Conservation (phyloP, 2,329 filamentous ascomycete species). For the Penicillium rolfsii region DNA sequence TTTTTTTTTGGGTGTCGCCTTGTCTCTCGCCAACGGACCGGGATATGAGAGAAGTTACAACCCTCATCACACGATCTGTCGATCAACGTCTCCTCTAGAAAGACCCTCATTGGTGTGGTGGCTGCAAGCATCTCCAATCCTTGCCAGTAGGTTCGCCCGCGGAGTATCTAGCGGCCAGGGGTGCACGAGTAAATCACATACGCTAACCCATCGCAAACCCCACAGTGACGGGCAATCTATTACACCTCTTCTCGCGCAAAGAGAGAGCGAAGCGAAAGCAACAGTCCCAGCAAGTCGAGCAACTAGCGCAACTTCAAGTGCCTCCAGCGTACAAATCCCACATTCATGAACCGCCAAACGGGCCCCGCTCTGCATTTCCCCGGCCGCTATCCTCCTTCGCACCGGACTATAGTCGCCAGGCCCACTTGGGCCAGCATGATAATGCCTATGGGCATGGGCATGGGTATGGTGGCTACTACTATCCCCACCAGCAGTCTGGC, state of each 20-base stretch:
- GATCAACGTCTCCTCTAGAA: background rate
- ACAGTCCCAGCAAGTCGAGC: conserved; percentile 10
- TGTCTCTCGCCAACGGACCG: conserved; percentile 2
- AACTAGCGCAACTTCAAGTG: conserved; percentile 13
- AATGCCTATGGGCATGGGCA: background rate
- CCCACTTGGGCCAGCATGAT: conserved; percentile 9
- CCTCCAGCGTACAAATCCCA: conserved; percentile 27
- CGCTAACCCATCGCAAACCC: conserved; percentile 12
- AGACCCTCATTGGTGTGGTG: conserved; percentile 1
- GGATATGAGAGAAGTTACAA: conserved; percentile 4
- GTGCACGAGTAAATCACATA: conserved; percentile 8
- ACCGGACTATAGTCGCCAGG: conserved; percentile 26
- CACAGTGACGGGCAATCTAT: conserved; percentile 26
- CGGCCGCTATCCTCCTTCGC: conserved; percentile 33
- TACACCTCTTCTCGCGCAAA: conserved; percentile 30
- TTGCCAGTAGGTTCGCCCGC: conserved; percentile 20
- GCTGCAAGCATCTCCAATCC: conserved; percentile 1
- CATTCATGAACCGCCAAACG: conserved; percentile 10
- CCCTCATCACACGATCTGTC: conserved; percentile 20
- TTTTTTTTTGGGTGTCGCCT: background rate
- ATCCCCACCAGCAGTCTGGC: conserved; percentile 1
- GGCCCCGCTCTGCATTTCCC: conserved; percentile 26
- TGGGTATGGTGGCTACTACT: background rate
- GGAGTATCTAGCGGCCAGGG: background rate
- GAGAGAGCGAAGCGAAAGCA: conserved; percentile 29